Evolutionary conservation across 192 early-diverging fungal species (phyloP).

Genomic region (Backusella westeae): DNA sequence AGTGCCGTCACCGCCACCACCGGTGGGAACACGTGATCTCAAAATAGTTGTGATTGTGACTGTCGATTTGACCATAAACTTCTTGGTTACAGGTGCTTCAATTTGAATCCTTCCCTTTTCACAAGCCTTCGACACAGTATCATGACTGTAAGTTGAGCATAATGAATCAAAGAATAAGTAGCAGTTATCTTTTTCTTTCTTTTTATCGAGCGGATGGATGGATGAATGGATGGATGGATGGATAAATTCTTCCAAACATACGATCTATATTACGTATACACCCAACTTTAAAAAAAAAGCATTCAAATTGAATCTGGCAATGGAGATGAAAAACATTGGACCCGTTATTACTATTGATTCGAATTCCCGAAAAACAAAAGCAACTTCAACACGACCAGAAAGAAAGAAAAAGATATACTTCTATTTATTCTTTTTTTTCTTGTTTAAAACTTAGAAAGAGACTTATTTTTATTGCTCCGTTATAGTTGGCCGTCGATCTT

Average conservation of each 20-base stretch:
- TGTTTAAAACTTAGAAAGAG: not conserved
- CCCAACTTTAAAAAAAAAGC: not conserved
- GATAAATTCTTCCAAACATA: not conserved
- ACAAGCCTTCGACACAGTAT: slow-evolving; percentile 19
- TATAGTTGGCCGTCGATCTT: slow-evolving; percentile 88
- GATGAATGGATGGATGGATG: slow-evolving; percentile 11
- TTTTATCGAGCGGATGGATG: slow-evolving; percentile 16
- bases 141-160: slow-evolving; percentile 13
- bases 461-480: not conserved
- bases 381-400: not conserved
- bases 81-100: not conserved
- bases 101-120: slow-evolving; percentile 16
- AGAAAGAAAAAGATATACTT: not conserved
- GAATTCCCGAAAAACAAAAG: not conserved
- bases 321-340: not conserved
- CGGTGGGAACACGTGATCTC: not conserved
- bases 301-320: not conserved
- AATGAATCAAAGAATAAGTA: not conserved
- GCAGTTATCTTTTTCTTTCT: not conserved
- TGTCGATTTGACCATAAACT: not conserved
- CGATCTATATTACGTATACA: not conserved
- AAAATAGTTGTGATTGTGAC: not conserved
- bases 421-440: not conserved
- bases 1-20: not conserved
- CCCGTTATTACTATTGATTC: not conserved